These are phyloP conservation scores for Penicillium pancosmium DNA, from an alignment of 495 filamentous ascomycete genomes.

Conservation along the genomic window DNA sequence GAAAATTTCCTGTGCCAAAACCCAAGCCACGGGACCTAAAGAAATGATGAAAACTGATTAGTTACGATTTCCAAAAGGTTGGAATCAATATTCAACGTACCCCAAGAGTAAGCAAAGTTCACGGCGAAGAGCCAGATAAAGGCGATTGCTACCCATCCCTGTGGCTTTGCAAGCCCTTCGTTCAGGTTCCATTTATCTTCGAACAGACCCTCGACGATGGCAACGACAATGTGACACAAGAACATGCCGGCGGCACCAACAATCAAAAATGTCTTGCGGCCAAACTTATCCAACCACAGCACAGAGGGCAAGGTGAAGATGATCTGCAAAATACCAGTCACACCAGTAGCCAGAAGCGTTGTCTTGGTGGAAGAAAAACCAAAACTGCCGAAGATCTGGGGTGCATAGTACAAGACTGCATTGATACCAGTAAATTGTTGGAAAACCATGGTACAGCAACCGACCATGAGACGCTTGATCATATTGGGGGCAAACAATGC, in stretches of 20 bases:
- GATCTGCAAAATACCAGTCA: slow-evolving; percentile 74
- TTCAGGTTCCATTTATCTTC: slow-evolving; percentile 33
- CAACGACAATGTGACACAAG: slow-evolving; percentile 47
- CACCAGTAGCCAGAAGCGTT: slow-evolving; percentile 65
- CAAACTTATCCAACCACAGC: slow-evolving; percentile 71
- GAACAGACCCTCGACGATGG: slow-evolving; percentile 41
- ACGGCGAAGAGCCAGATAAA: slow-evolving; percentile 48
- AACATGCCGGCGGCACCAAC: slow-evolving; percentile 74
- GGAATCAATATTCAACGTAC: slow-evolving; percentile 12
- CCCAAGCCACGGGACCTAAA: slow-evolving; percentile 39
- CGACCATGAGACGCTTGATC: slow-evolving; percentile 57
- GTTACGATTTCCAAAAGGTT: neutral
- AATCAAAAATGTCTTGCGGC: slow-evolving; percentile 70
- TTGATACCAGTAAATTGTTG: slow-evolving; percentile 69
- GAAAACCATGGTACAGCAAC: slow-evolving; percentile 46
- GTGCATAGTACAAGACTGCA: slow-evolving; percentile 64
- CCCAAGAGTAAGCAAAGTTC: slow-evolving; percentile 48
- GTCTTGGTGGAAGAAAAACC: slow-evolving; percentile 27
- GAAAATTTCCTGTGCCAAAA: slow-evolving; percentile 47
- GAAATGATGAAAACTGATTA: neutral
- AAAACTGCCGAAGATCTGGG: slow-evolving; percentile 33
- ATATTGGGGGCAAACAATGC: slow-evolving; percentile 54
- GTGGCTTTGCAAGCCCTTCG: slow-evolving; percentile 12
- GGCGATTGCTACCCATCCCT: slow-evolving; percentile 46
- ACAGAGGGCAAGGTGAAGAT: slow-evolving; percentile 67